These are phyloP conservation scores for Fusarium buharicum DNA, from an alignment of 2,329 filamentous ascomycete species.

Conservation along the genomic window DNA sequence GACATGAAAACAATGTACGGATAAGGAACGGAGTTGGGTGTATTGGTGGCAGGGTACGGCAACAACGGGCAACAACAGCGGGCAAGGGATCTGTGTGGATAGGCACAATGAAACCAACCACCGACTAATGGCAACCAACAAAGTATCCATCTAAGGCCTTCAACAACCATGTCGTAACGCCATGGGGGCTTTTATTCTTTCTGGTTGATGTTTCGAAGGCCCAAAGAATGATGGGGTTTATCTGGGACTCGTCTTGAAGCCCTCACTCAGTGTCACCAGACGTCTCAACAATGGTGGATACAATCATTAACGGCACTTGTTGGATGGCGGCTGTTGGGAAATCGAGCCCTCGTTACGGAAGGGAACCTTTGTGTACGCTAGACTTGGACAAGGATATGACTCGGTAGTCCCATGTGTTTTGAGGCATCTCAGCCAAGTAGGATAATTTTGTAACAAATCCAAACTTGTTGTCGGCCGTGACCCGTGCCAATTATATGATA, in stretches of 20 bases:
- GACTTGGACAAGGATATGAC: constrained; percentile 18
- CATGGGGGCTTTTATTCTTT: background rate
- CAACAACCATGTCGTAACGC: constrained; percentile 3
- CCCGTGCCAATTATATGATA: constrained; percentile 10
- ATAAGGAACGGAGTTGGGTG: constrained; percentile 9
- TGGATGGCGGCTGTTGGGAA: constrained; percentile 9
- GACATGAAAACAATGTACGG: background rate
- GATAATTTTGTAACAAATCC: background rate
- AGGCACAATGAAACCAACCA: constrained; percentile 17
- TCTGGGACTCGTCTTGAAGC: constrained; percentile 4
- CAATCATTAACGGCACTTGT: background rate
- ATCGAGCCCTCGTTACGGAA: constrained; percentile 7
- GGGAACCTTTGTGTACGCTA: constrained; percentile 15
- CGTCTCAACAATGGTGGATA: constrained; percentile 4
- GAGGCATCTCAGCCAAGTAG: constrained; percentile 4
- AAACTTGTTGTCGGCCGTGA: constrained; percentile 6
- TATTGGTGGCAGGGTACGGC: constrained; percentile 14
- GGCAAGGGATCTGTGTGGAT: constrained; percentile 22
- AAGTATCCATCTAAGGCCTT: constrained; percentile 8
- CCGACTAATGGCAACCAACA: constrained; percentile 18
- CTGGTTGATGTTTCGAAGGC: background rate
- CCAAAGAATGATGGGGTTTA: background rate
- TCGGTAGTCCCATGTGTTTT: constrained; percentile 9
- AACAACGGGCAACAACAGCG: constrained; percentile 15
- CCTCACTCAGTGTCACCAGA: constrained; percentile 4